Evolutionary conservation across 1,284 basidiomycete genomes (phyloP).

Genomic region (Ustilago loliicola): DNA sequence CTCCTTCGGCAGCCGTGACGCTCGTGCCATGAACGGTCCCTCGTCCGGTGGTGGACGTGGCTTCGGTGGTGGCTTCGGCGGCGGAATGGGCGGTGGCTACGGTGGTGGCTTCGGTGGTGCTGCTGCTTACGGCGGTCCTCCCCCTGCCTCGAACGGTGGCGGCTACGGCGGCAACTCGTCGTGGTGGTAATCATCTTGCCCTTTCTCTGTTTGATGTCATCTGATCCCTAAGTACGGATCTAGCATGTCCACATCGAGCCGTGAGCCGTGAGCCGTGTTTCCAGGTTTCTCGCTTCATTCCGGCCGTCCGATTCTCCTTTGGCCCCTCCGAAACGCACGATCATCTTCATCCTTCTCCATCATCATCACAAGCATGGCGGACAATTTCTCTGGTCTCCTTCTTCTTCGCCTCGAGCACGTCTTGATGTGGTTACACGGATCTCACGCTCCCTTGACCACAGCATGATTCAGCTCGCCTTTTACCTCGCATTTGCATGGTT

Average conservation of each 20-base stretch:
- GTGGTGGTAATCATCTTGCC: slow-evolving; percentile 40
- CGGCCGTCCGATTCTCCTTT: slow-evolving; percentile 4
- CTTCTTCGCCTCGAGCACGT: not conserved
- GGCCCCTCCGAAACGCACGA: slow-evolving; percentile 45
- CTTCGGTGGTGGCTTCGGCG: slow-evolving; percentile 56
- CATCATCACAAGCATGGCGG: slow-evolving; percentile 44
- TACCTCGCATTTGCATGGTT: slow-evolving; percentile 40
- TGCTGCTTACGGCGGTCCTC: slow-evolving; percentile 51
- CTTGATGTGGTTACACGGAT: not conserved
- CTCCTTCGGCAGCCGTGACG: slow-evolving; percentile 67
- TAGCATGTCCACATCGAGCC: not conserved
- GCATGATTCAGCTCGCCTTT: not conserved
- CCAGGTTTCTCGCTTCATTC: not conserved
- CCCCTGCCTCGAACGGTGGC: slow-evolving; percentile 53
- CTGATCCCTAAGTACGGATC: not conserved
- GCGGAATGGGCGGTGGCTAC: slow-evolving; percentile 51
- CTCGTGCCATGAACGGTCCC: slow-evolving; percentile 64
- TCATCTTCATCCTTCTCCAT: slow-evolving; percentile 12
- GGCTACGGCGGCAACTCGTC: slow-evolving; percentile 56
- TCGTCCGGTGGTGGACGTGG: slow-evolving; percentile 57
- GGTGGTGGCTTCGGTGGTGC: slow-evolving; percentile 40
- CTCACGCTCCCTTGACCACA: not conserved
- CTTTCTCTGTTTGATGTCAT: not conserved
- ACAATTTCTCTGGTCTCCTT: slow-evolving; percentile 35
- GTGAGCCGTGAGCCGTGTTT: no score